Conservation (phyloP, 768 basidiomycete species). For the Tubosaeta brunneosetosa region DNA sequence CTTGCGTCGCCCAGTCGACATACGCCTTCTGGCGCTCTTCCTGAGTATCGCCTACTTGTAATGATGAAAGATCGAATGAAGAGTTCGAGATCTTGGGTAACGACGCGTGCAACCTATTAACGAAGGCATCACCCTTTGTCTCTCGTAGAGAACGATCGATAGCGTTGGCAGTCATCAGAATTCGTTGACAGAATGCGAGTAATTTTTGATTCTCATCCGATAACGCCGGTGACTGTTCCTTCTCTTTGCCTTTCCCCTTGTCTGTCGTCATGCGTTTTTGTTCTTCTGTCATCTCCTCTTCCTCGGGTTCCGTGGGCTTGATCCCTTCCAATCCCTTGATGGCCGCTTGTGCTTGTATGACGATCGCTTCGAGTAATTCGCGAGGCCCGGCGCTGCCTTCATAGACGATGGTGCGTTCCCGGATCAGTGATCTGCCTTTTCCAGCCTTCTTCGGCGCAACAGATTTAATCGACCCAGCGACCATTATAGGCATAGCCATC, state of each 20-base stretch:
- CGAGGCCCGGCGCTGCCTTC: conserved; percentile 90
- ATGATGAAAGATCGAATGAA: conserved; percentile 36
- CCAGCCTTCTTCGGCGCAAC: conserved; percentile 52
- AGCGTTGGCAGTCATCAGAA: conserved; percentile 73
- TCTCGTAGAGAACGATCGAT: conserved; percentile 87
- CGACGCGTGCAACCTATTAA: conserved; percentile 68
- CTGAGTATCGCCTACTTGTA: conserved; percentile 51
- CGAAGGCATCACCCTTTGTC: conserved; percentile 85
- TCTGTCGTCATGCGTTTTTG: conserved; percentile 79
- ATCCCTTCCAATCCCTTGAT: conserved; percentile 78
- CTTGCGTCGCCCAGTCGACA: conserved; percentile 74
- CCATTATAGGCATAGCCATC: conserved; percentile 98
- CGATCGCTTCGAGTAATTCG: conserved; percentile 86
- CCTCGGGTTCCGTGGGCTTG: conserved; percentile 42
- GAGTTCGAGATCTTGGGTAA: conserved; percentile 69
- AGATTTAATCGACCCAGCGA: conserved; percentile 62
- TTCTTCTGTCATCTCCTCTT: conserved; percentile 81
- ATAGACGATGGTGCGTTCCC: conserved; percentile 82
- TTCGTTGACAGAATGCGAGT: conserved; percentile 78
- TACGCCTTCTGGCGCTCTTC: conserved; percentile 68
- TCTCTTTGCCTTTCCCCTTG: conserved; percentile 63
- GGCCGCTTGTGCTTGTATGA: conserved; percentile 90
- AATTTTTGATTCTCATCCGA: conserved; percentile 78
- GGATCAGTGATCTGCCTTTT: conserved; percentile 46
- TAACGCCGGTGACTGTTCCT: conserved; percentile 32